Evolutionary conservation across 345 rosid species (phyloP), one percentile per base, ranked within the genome.

Genomic region (Populus deltoides): DNA sequence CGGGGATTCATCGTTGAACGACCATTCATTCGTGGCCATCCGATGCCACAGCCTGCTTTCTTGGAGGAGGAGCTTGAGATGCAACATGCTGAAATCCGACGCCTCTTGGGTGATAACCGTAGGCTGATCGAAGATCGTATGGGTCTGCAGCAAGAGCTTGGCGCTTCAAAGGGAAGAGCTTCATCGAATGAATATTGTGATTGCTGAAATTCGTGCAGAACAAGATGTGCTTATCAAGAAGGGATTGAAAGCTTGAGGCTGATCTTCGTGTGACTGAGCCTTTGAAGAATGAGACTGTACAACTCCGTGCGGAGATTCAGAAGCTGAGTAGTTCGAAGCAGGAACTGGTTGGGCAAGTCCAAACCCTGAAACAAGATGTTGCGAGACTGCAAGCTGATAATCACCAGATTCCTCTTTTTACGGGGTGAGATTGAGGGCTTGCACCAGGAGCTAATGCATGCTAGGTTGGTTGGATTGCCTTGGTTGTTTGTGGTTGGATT

Each of bases 31-130:
- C 89, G 90, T 33, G 99, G 87, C 29, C 97, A 90, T 77, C 94
- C 88, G 74, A 3, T 90, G 85, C 83, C 85, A 45, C 90, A 87
- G 22, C 93, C 91, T 68, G 92, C 90, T 57, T 76, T 93, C 73
- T 78, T 93, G 88, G 91, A 93, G 80, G 98, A 93, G 75, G 99
- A 96, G 80, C 94, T 96, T 65, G 97, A 92, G 73, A 82, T 89
- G 53, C 99, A 90, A 75, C 94, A 91, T 61, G 89, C 71, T 72
- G 98, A 96, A 83, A 87, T 93, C 7, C 86, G 89, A 71, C 85
- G 95, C 88, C 90, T 96, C 59, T 86, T 93, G 84, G 79, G 68
- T 78, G 99, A 93, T 75, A 93, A 91, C 76, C 94, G 86, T 51
- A 87, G 92, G 78, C 74, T 96, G 80, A 87, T 81, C 45, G 98